Conservation (phyloP, 1,139 yeast genomes). For the Scheffersomyces parashehatae region DNA sequence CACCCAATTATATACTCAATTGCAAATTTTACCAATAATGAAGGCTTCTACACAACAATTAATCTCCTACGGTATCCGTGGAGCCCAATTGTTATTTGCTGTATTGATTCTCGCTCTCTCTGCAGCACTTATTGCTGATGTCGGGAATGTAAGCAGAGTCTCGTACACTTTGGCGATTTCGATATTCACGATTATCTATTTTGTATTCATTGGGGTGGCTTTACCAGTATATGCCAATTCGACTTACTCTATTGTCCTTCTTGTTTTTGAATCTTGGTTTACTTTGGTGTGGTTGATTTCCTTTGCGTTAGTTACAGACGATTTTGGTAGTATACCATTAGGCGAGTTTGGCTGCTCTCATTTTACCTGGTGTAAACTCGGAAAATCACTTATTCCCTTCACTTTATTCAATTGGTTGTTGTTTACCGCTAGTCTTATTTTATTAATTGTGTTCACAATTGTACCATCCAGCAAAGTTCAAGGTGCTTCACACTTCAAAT, state of each 20-base stretch:
- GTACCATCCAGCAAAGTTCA: conserved; percentile 17
- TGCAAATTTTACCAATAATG: not conserved
- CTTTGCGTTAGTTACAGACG: conserved; percentile 24
- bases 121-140: conserved; percentile 22
- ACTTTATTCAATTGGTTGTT: conserved; percentile 30
- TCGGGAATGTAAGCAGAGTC: conserved; percentile 11
- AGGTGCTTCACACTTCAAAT: not conserved
- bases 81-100: conserved; percentile 23
- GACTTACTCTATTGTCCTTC: conserved; percentile 5
- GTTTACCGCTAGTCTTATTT: conserved; percentile 22
- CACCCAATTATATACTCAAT: too few relatives aligned
- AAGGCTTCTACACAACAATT: not conserved
- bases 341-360: not conserved
- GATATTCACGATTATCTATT: conserved; percentile 21
- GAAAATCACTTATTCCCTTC: conserved; percentile 32
- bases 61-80: not conserved
- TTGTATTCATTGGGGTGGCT: conserved; percentile 4
- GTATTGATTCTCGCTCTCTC: conserved; percentile 25
- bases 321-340: conserved; percentile 17
- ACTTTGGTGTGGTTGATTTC: conserved; percentile 17
- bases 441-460: conserved; percentile 21
- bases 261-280: conserved; percentile 23
- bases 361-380: conserved; percentile 19
- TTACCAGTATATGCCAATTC: not conserved
- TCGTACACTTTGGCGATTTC: conserved; percentile 23